A percentile compares a stretch with the other conserved stretches of the same genome.
Conservation (phyloP, 2,329 filamentous ascomycete species). For the Graphiopsis chlorocephala region DNA sequence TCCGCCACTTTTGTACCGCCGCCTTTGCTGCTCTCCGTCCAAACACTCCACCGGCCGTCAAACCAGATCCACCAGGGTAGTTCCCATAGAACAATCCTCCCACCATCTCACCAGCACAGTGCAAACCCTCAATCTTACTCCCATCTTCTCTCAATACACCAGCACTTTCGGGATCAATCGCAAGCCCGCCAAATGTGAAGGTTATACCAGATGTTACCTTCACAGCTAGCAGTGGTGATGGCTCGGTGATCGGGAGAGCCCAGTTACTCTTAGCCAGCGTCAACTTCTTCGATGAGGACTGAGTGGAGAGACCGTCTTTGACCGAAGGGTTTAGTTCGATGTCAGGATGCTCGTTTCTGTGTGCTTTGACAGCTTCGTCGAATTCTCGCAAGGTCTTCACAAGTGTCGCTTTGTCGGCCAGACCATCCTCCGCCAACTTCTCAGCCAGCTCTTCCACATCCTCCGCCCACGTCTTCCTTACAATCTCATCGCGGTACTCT, state of each 20-base stretch:
- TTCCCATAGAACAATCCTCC: constrained; percentile 63
- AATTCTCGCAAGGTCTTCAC: constrained; percentile 54
- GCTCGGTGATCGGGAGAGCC: constrained; percentile 56
- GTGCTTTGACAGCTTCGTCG: constrained; percentile 55
- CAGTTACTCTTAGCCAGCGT: constrained; percentile 62
- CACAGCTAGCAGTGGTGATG: constrained; percentile 59
- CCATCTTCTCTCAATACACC: constrained; percentile 49
- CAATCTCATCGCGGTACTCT: constrained; percentile 61
- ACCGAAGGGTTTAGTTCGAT: constrained; percentile 57
- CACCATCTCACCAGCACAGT: constrained; percentile 64
- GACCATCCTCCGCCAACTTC: constrained; percentile 46
- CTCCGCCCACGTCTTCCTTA: constrained; percentile 51
- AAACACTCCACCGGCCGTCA: constrained; percentile 60
- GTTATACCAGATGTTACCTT: constrained; percentile 65
- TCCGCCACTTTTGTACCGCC: constrained; percentile 23
- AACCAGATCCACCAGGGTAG: constrained; percentile 61
- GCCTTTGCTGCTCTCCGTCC: constrained; percentile 43
- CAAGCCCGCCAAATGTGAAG: constrained; percentile 66
- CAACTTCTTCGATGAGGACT: constrained; percentile 47
- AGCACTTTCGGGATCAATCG: constrained; percentile 54
- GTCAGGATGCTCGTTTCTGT: constrained; percentile 45
- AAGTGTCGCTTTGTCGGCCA: constrained; percentile 49
- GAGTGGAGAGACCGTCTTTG: constrained; percentile 62
- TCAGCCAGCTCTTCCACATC: constrained; percentile 57
- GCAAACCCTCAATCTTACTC: constrained; percentile 54